Evolutionary conservation across 805 yeast genomes (phyloP), one percentile per base, ranked within the genome.

Genomic region (Saccharomyces kudriavzevii): DNA sequence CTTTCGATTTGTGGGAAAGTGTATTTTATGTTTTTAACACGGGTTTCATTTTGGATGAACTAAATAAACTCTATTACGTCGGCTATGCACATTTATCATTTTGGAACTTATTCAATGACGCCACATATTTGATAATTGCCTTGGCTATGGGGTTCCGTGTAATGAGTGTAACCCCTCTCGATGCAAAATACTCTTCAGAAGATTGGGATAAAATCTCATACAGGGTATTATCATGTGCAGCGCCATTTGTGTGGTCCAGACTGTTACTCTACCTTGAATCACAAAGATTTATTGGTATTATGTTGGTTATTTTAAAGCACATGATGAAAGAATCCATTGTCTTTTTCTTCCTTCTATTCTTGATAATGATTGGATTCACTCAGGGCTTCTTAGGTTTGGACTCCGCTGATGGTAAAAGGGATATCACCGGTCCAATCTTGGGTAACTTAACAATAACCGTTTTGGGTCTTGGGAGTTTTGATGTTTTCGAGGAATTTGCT

Each of bases 321-420:
- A 85, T 89, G 89, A 84, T 89, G 88, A 83, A 85, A 61, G 96
- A 89, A 68, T 85, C 94, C 1, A 67, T 87, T n/a, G 76, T 89
- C 13, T 89, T 89, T 72, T 89, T 89, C 65, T 85, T 87, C 47
- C 71, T 89, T 58, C 74, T 89, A 52, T 72, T 78, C 8, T 79
- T 89, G 54, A 83, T 89, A 40, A 82, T 85, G 56, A 66, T 85
- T 49, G 96, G 96, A 0, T 89, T 89, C 70, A 71, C 88, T 52
- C 96, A 89, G 66, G 96, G 95, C 0, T 88, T 89, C 67, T 69
- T 89, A 31, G 96, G 96, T 11, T 74, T 89, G 52, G 97, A 89
- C 70, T 85, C 87, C 40, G 86, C 95, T 2, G 96, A 89, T 68
- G 96, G 96, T 58, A 81, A 79, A 57, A 74, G 85, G 54, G 94